Evolutionary conservation across 495 filamentous ascomycete genomes (phyloP).

Genomic region (Aspergillus heteromorphus): DNA sequence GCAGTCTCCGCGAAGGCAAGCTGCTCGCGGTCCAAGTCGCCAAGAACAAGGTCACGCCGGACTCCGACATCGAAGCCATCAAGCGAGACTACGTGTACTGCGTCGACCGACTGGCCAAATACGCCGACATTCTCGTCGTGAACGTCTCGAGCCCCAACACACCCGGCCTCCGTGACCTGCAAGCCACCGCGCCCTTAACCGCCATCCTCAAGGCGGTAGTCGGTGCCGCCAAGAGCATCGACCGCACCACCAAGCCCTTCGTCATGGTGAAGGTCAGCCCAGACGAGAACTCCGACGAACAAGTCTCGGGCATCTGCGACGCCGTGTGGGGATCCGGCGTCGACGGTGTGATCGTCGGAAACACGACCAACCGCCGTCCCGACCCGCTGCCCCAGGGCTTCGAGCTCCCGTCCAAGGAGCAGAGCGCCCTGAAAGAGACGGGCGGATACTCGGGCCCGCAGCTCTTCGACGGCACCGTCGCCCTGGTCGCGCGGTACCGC

Average conservation of each 20-base stretch:
- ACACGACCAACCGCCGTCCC: conserved; percentile 82
- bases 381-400: conserved; percentile 61
- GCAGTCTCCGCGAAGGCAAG: conserved; percentile 66
- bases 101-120: conserved; percentile 71
- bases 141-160: conserved; percentile 98
- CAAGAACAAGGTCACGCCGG: conserved; percentile 90
- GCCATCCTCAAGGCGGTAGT: conserved; percentile 77
- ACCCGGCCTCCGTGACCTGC: conserved; percentile 77
- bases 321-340: conserved; percentile 81
- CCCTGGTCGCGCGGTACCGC: conserved; percentile 73
- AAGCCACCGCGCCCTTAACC: conserved; percentile 75
- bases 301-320: conserved; percentile 80
- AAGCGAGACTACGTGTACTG: conserved; percentile 81
- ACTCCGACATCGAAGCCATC: conserved; percentile 77
- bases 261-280: conserved; percentile 98
- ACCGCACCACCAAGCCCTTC: conserved; percentile 66
- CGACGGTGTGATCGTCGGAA: conserved; percentile 94
- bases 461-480: conserved; percentile 71
- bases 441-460: conserved; percentile 90
- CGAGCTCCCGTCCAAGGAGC: conserved; percentile 59
- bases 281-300: conserved; percentile 78
- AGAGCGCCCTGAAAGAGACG: conserved; percentile 60
- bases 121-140: conserved; percentile 91
- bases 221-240: conserved; percentile 58
- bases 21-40: conserved; percentile 90